Evolutionary conservation across 2,329 filamentous ascomycete species (phyloP).

Genomic region (Diaporthe vaccinii): DNA sequence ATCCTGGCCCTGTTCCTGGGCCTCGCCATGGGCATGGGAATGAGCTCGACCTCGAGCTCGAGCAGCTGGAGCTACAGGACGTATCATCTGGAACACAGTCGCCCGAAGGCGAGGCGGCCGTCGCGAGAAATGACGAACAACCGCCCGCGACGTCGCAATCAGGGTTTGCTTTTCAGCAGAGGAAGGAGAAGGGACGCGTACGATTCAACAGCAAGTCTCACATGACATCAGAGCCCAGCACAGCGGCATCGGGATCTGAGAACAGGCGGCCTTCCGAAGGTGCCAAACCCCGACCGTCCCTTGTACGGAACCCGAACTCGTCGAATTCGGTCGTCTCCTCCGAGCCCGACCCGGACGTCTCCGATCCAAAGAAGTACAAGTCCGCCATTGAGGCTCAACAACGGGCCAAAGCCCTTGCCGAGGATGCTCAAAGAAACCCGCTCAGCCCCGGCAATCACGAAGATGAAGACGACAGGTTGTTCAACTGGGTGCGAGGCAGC

Average conservation of each 20-base stretch:
- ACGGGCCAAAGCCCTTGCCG: constrained; percentile 14
- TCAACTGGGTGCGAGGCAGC: constrained; percentile 23
- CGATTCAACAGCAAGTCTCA: constrained; percentile 62
- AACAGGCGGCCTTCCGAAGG: constrained; percentile 17
- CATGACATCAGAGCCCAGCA: constrained; percentile 45
- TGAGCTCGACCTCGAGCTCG: constrained; percentile 12
- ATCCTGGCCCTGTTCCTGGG: constrained; percentile 22
- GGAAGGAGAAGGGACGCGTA: constrained; percentile 62
- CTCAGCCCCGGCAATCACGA: constrained; percentile 8
- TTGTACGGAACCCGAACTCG: constrained; percentile 50
- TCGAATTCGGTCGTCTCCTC: constrained; percentile 27
- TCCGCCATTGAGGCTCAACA: constrained; percentile 21
- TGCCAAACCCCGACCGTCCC: constrained; percentile 54
- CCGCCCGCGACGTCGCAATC: not conserved
- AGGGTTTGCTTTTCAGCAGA: constrained; percentile 39
- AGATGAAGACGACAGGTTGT: constrained; percentile 6
- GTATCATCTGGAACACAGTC: constrained; percentile 9
- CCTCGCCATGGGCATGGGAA: constrained; percentile 3
- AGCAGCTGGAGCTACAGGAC: constrained; percentile 21
- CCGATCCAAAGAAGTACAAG: constrained; percentile 11
- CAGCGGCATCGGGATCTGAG: constrained; percentile 39
- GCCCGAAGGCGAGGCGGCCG: not conserved
- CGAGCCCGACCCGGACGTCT: constrained; percentile 8
- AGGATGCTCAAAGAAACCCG: constrained; percentile 8
- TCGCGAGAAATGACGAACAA: not conserved